Evolutionary conservation across 1,284 basidiomycete species (phyloP), one percentile per base, ranked within the genome.

Genomic region (Malassezia globosa): DNA sequence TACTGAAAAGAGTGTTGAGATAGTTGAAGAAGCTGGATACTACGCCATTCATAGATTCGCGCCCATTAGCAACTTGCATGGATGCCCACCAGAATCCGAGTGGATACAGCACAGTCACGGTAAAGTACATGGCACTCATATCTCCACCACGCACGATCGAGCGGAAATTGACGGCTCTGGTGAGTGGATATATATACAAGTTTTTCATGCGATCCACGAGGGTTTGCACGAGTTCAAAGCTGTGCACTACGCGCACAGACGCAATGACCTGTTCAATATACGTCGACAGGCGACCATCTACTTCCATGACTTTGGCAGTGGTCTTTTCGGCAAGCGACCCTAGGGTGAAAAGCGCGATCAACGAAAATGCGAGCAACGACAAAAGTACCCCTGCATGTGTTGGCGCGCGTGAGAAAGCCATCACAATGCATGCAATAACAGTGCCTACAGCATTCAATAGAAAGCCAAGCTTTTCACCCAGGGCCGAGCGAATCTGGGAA

Each of bases 391-490:
- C 75, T 14, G 73, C 73, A 8, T 75, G 59, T 13, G 61, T 58
- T 3, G 74, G 66, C 0, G 72, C 66, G 11, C 70, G 64, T 25
- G 56, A 57, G 46, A 76, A 74, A 7, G 72, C 70, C 22, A 73
- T 69, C 26, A 73, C 65, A 42, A 73, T 57, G 31, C 55, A 56
- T 26, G 63, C 62, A 33, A 74, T 25, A 23, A 74, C 51, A 7
- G 68, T 67, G 23, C 61, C 57, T 34, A 60, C 49, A 6, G 65
- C 57, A 65, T 72, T 74, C n/a, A 66, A 48, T 33, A 72, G 42
- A 51, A 71, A 74, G 8, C 69, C 74, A 3, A 73, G 44, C 55
- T 74, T 71, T 44, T 76, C 75, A 13, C 75, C 75, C 3, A 73
- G 59, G 13, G 69, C 73, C 2, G 64, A 64, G 23, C 72, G 66